Evolutionary conservation across 768 basidiomycete species (phyloP).

Genomic region (Crassisporium funariophilum): DNA sequence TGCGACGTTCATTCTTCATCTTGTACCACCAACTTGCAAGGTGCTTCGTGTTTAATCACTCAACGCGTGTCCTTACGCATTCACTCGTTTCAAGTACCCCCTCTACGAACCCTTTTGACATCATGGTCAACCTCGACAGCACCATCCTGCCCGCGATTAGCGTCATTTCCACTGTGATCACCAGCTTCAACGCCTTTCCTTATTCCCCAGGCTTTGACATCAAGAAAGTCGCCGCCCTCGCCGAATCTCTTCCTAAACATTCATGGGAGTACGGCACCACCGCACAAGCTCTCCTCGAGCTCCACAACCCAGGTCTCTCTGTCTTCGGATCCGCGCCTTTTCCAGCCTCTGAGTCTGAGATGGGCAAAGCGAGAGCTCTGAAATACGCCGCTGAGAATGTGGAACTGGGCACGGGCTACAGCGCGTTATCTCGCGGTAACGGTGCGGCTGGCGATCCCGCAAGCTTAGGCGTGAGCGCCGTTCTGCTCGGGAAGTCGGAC

Average conservation of each 20-base stretch:
- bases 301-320: slow-evolving; percentile 39
- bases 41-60: no score
- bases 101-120: slow-evolving; percentile 2
- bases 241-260: slow-evolving; percentile 40
- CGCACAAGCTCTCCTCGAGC: slow-evolving; percentile 44
- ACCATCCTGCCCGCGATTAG: slow-evolving; percentile 2
- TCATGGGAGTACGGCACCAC: slow-evolving; percentile 52
- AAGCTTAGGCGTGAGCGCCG: slow-evolving; percentile 47
- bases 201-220: slow-evolving; percentile 45
- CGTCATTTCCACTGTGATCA: slow-evolving; percentile 6
- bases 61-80: no score
- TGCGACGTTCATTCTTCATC: no score
- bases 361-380: slow-evolving; percentile 29
- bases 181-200: slow-evolving; percentile 22
- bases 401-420: slow-evolving; percentile 33
- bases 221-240: slow-evolving; percentile 32
- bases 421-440: slow-evolving; percentile 37
- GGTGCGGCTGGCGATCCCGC: slow-evolving; percentile 50
- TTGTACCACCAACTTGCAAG: no score
- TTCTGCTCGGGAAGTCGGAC: slow-evolving; percentile 42
- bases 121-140: no score
- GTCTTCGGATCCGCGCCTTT: slow-evolving; percentile 42
- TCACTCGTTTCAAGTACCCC: slow-evolving; percentile 1
- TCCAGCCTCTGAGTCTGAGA: slow-evolving; percentile 27
- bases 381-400: slow-evolving; percentile 42